A percentile compares a stretch with the other conserved stretches of the same genome.
phyloP scores from a whole-genome alignment of 1,139 yeast species.

The Protomyces arabidopsidicola region DNA sequence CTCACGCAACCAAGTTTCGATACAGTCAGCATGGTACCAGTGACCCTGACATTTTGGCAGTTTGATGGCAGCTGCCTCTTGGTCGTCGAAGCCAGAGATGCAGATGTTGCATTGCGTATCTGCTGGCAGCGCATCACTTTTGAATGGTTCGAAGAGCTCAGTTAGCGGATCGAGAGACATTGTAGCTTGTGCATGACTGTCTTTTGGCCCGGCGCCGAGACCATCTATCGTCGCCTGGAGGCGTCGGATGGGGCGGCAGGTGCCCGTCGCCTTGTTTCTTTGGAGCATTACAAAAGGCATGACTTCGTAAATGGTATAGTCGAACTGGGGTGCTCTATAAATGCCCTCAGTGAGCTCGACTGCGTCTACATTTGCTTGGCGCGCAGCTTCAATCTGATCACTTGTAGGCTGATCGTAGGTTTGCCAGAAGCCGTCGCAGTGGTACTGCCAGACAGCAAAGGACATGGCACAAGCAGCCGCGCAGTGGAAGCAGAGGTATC shows the following conservation, averaged over 20 bases:
- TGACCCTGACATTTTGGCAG: conserved; percentile 12
- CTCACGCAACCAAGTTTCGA: conserved; percentile 10
- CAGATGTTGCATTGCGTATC: conserved; percentile 6
- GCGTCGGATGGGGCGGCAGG: conserved; percentile 4
- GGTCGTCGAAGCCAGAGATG: conserved; percentile 1
- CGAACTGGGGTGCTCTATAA: not conserved
- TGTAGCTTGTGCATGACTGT: not conserved
- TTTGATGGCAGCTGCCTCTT: not conserved
- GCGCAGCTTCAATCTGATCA: conserved; percentile 9
- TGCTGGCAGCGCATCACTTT: not conserved
- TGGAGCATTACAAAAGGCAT: conserved; percentile 2
- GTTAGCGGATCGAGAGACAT: not conserved
- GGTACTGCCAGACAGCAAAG: conserved; percentile 4
- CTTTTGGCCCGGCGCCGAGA: conserved; percentile 8
- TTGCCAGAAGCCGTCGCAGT: conserved; percentile 10
- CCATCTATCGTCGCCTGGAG: not conserved
- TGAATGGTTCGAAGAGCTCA: not conserved
- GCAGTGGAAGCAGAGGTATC: not conserved
- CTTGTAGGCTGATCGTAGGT: conserved; percentile 3
- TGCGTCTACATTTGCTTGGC: not conserved
- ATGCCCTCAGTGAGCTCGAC: conserved; percentile 9
- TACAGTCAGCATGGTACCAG: conserved; percentile 14
- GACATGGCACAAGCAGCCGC: not conserved
- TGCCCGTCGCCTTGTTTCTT: conserved; percentile 4
- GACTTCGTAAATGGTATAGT: not conserved